Percentiles rank a stretch among this genome's conserved stretches.
Evolutionary conservation across 331 rosid species (phyloP).

Genomic region (Dryas integrifolia): DNA sequence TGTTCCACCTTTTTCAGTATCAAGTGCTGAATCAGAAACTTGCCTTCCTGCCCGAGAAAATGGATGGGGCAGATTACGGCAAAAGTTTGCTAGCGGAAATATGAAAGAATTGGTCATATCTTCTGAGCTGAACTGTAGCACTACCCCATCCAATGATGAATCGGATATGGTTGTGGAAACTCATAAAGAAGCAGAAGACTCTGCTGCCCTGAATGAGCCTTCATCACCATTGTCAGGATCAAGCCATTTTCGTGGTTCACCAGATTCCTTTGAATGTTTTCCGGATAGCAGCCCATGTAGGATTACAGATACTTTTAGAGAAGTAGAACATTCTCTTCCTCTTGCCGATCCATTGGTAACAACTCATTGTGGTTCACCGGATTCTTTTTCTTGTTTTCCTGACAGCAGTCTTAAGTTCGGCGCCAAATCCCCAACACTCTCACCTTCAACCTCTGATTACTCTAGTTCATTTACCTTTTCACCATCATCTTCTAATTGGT

Average conservation of each 20-base stretch:
- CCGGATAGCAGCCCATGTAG: constrained; percentile 41
- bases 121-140: constrained; percentile 42
- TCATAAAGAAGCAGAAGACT: constrained; percentile 32
- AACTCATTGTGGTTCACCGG: constrained; percentile 43
- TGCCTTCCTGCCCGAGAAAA: constrained; percentile 77
- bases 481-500: constrained; percentile 88
- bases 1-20: constrained; percentile 71
- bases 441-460: constrained; percentile 87
- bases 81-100: constrained; percentile 50
- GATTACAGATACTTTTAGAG: constrained; percentile 31
- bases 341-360: constrained; percentile 31
- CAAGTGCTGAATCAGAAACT: constrained; percentile 69
- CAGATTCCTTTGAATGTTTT: constrained; percentile 61
- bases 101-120: constrained; percentile 59
- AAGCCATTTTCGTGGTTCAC: constrained; percentile 50
- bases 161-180: constrained; percentile 28
- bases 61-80: constrained; percentile 71
- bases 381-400: constrained; percentile 55
- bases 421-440: constrained; percentile 67
- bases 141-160: constrained; percentile 30
- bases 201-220: constrained; percentile 34
- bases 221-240: constrained; percentile 49
- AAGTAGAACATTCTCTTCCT: constrained; percentile 34
- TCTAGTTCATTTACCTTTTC: constrained; percentile 79
- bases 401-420: constrained; percentile 47